Evolutionary conservation across 2,329 filamentous ascomycete genomes (phyloP).

Genomic region (Hymenoscyphus salicellus): DNA sequence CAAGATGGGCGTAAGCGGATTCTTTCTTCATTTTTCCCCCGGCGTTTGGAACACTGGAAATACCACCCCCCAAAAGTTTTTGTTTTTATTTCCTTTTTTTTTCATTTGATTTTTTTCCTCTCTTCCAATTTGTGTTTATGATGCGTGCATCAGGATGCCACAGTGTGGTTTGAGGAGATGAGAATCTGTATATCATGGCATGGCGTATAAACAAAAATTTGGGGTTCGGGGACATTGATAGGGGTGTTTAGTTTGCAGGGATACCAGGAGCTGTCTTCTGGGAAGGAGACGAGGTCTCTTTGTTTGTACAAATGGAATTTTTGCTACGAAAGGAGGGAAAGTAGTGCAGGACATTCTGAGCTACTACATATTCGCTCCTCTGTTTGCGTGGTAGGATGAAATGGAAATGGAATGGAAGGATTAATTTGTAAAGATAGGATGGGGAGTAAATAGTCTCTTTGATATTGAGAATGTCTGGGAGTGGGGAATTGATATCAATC

Average conservation of each 20-base stretch:
- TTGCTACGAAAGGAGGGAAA: neutral
- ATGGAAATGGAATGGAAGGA: neutral
- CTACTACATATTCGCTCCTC: neutral
- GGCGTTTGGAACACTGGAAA: constrained; percentile 4
- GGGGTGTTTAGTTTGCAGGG: neutral
- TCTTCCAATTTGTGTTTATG: neutral
- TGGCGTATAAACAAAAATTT: neutral
- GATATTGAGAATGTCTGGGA: neutral
- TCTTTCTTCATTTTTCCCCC: neutral
- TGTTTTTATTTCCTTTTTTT: neutral
- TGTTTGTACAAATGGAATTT: constrained; percentile 2
- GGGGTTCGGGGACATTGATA: neutral
- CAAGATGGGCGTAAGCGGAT: constrained; percentile 34
- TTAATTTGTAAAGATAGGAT: neutral
- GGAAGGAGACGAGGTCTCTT: neutral
- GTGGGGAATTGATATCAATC: neutral
- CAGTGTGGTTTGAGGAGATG: neutral
- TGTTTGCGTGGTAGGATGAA: neutral
- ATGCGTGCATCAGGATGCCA: neutral
- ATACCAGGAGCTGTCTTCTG: neutral
- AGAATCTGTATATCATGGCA: neutral
- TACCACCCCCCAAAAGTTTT: constrained; percentile 5
- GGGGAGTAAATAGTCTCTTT: neutral
- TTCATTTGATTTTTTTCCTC: neutral
- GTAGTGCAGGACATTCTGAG: neutral